Base-by-base conservation (phyloP, 1,284 basidiomycete species). In the Apiotrichum laibachii region DNA sequence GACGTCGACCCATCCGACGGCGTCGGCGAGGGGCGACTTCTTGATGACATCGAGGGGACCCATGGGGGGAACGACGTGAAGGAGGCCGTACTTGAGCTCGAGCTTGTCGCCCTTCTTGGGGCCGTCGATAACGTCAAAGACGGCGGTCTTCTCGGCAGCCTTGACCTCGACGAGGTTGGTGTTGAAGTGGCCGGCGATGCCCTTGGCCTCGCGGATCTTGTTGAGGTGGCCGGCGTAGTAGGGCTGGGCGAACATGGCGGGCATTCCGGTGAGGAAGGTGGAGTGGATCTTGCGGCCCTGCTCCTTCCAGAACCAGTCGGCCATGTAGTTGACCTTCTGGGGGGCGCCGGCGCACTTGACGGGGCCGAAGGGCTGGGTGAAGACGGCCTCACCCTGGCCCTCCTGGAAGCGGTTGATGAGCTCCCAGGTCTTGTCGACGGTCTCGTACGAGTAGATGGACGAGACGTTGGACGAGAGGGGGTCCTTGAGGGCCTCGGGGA, bases 271-370 rank as follows among this genome's bases (percentile, higher is more conserved):
- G 70, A 89, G 88, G 77, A 97, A 98, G 61, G 90, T 85, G 61
- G 92, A 79, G 59, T 86, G 82, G 19, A 70, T 63, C 50, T 69
- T 68, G 40, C 62, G 62, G 31, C 56, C 56, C 53, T 71, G 67
- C 57, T 77, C 77, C 57, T 79, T 77, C 76, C 80, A 81, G 64
- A 73, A 77, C 62, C 77, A 73, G 59, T 77, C 70, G 50, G 91
- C 88, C 89, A 93, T 92, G 89, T 92, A 95, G 86, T 92, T 90
- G 65, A 94, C 89, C 79, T 94, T 94, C 72, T 92, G 90, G 19
- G 90, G 91, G 16, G 90, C 91, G 77, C 95, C 95, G 55, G 93
- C 90, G 75, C 94, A 98, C 80, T 98, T 98, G 77, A 98, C 85
- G 26, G 92, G 81, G 22, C 94, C 92, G n/a, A 88, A 86, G 34